A percentile compares a stretch with the other conserved stretches of the same genome.
phyloP scores from a whole-genome alignment of 371 early-diverging fungal species.

The Mortierella sp. region DNA sequence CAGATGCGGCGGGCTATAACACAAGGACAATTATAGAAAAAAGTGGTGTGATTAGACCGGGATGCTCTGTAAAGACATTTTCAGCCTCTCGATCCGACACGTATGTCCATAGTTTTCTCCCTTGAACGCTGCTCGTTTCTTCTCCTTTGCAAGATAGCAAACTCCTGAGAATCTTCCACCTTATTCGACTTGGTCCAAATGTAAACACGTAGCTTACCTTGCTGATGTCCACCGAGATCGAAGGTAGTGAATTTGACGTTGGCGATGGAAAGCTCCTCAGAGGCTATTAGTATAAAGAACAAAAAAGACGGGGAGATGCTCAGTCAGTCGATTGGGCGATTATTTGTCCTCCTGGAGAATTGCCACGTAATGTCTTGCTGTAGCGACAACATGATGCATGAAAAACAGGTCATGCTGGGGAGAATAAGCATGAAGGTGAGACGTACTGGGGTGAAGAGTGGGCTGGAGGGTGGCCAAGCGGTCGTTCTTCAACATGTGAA shows the following conservation, averaged over 20 bases:
- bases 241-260: constrained; percentile 97
- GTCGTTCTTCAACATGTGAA: constrained; percentile 99
- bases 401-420: not conserved
- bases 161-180: not conserved
- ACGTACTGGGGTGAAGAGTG: constrained; percentile 98
- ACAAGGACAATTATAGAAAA: not conserved
- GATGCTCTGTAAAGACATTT: not conserved
- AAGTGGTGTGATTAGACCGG: not conserved
- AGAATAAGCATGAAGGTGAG: not conserved
- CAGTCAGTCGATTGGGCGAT: not conserved
- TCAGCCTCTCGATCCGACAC: constrained; percentile 8
- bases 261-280: constrained; percentile 97
- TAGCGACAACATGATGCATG: not conserved
- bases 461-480: constrained; percentile 97
- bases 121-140: constrained; percentile 3
- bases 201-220: constrained; percentile 65
- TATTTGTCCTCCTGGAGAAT: not conserved
- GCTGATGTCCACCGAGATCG: constrained; percentile 97
- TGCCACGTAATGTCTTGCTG: constrained; percentile 1
- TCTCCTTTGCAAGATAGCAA: not conserved
- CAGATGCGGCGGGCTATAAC: constrained; percentile 92
- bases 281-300: constrained; percentile 68
- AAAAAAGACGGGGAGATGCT: not conserved
- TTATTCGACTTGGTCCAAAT: constrained; percentile 17
- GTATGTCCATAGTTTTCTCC: not conserved